A percentile compares a stretch with the other conserved stretches of the same genome.
Evolutionary conservation across 1,284 basidiomycete species (phyloP).

Genomic region (Rhodotorula mucilaginosa): DNA sequence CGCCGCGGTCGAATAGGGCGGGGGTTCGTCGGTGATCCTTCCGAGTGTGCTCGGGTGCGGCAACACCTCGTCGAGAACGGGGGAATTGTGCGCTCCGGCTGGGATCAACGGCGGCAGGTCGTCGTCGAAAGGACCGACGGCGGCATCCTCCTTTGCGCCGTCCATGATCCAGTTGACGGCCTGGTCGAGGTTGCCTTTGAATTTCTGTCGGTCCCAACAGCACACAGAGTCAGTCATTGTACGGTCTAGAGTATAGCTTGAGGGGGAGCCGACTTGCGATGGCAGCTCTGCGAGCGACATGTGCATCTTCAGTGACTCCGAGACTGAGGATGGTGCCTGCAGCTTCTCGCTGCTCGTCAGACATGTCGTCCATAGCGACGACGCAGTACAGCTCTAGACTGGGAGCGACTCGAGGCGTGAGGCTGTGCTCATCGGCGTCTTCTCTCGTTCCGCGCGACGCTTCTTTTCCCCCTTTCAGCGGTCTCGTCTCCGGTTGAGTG

Average conservation of each 20-base stretch:
- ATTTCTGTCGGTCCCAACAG: background rate
- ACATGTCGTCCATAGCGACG: background rate
- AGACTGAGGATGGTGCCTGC: background rate
- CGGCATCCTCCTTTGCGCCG: background rate
- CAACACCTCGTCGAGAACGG: background rate
- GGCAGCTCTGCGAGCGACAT: slow-evolving; percentile 1
- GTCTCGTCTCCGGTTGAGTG: background rate
- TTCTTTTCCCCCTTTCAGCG: background rate
- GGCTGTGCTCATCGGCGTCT: background rate
- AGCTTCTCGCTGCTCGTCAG: background rate
- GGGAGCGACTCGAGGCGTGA: background rate
- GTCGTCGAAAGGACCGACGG: background rate
- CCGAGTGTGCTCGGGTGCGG: slow-evolving; percentile 7
- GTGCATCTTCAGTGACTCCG: slow-evolving; percentile 5
- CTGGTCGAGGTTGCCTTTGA: slow-evolving; percentile 1
- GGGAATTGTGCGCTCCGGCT: background rate
- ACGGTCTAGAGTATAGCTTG: background rate
- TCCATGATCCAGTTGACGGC: slow-evolving; percentile 17
- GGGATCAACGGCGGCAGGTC: slow-evolving; percentile 7
- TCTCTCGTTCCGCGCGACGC: background rate
- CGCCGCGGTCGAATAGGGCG: background rate
- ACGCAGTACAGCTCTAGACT: background rate
- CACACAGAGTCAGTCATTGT: too few species aligned
- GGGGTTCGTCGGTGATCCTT: background rate
- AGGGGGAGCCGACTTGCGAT: slow-evolving; percentile 3